Conservation (phyloP, 176 grass and related monocot species). For the Cocos nucifera region DNA sequence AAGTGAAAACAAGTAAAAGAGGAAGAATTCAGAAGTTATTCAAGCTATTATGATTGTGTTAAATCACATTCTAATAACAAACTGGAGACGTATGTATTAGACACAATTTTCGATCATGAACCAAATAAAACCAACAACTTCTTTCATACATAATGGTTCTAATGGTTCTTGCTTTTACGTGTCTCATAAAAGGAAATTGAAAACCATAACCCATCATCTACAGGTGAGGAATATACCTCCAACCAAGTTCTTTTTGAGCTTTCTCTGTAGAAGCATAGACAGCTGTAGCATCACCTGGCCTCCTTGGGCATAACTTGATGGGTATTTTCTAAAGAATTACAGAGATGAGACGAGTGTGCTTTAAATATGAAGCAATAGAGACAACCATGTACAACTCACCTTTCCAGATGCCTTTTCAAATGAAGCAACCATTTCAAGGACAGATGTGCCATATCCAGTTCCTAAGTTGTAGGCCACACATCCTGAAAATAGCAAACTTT, state of each 20-base stretch:
- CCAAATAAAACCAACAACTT: too few relatives aligned
- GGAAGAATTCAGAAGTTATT: too few relatives aligned
- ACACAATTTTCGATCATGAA: too few relatives aligned
- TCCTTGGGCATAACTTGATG: constrained; percentile 15
- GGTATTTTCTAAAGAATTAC: constrained; percentile 26
- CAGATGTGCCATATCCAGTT: constrained; percentile 18
- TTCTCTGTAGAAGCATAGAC: constrained; percentile 23
- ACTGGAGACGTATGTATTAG: too few relatives aligned
- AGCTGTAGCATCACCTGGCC: constrained; percentile 24
- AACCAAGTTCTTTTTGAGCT: constrained; percentile 27
- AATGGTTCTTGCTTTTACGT: too few relatives aligned
- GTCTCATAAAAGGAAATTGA: too few relatives aligned
- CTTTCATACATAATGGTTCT: too few relatives aligned
- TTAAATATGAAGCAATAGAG: neutral
- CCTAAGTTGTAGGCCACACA: constrained; percentile 26
- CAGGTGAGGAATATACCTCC: constrained; percentile 17
- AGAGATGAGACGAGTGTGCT: neutral
- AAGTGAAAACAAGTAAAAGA: too few relatives aligned
- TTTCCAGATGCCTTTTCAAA: constrained; percentile 24
- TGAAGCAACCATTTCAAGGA: constrained; percentile 21
- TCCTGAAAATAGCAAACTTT: constrained; percentile 3
- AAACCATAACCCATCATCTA: too few relatives aligned
- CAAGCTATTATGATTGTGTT: too few relatives aligned
- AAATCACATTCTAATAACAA: too few relatives aligned
- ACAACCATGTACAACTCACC: constrained; percentile 4